Evolutionary conservation across 169 alveolate genomes (phyloP), one percentile per base, ranked within the genome.

Genomic region (Plasmodium relictum): DNA sequence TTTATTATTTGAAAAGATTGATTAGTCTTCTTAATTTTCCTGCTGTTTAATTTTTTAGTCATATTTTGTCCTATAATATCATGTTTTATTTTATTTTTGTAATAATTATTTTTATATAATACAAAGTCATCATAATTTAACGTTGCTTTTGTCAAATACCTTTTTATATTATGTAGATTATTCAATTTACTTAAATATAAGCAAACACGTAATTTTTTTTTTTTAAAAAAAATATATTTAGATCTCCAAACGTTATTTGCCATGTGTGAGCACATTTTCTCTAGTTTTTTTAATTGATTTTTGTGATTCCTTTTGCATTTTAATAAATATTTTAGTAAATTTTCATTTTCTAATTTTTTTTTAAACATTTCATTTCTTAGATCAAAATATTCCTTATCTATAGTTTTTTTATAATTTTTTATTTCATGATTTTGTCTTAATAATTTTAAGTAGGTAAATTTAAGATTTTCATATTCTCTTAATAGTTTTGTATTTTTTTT

Each of bases 281-380:
- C 20, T 24, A 76, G 7, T 18, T 83, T 68, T 50, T 52, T 83
- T 31, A 83, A 45, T 37, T 83, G 62, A 26, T 26, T 24, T 62
- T 59, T 83, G 52, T 83, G 68, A 3, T 37, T 42, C 22, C 18
- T 83, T 71, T 83, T 83, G 24, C 45, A 68, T 26, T 20, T 41
- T 68, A 69, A 31, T 18, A 83, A 18, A 45, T 61, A 54, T 41
- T 83, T 45, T 7, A 83, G 73, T 16, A 83, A 74, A 20, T 83
- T 83, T 83, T 83, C 73, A 83, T 83, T 83, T 83, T 83, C 85
- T 0, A 68, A 41, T 83, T 83, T 83, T n/a, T 68, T 83, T 72
- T 59, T 48, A 31, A 68, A 14, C 10, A 83, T 39, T 54, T 68
- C 78, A 24, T 56, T 83, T 83, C 91, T 66, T 62, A 83, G 22